Evolutionary conservation across 2,329 filamentous ascomycete species (phyloP).

Genomic region (Graphilbum sp.): DNA sequence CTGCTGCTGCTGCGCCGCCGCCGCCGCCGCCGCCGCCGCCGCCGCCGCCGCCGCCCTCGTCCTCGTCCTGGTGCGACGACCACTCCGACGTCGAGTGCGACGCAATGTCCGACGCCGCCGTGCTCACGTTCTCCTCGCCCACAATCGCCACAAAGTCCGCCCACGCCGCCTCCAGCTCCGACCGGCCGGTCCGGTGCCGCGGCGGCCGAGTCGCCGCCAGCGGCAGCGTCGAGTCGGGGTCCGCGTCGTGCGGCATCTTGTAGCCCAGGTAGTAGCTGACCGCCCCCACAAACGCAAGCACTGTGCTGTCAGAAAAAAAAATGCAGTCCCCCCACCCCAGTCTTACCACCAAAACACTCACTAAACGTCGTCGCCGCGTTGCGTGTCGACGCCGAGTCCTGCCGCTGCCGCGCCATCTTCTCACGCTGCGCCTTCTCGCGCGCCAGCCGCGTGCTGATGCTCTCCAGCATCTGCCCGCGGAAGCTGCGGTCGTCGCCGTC

Average conservation of each 20-base stretch:
- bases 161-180: constrained; percentile 54
- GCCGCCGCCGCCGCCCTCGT: constrained; percentile 11
- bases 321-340: too few relatives aligned
- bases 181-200: constrained; percentile 39
- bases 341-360: constrained; percentile 12
- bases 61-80: constrained; percentile 36
- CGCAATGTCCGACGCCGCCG: constrained; percentile 34
- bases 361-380: constrained; percentile 31
- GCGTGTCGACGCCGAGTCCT: constrained; percentile 20
- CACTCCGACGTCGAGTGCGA: constrained; percentile 44
- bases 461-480: constrained; percentile 37
- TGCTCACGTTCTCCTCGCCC: constrained; percentile 49
- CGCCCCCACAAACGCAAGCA: constrained; percentile 33
- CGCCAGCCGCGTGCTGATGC: constrained; percentile 30
- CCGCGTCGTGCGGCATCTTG: constrained; percentile 31
- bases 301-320: too few relatives aligned
- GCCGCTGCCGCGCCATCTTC: constrained; percentile 22
- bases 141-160: constrained; percentile 49
- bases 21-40: constrained; percentile 25
- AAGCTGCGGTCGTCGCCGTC: constrained; percentile 19
- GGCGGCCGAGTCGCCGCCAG: constrained; percentile 33
- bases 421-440: constrained; percentile 30
- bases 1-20: constrained; percentile 27
- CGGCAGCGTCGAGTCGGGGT: constrained; percentile 41
- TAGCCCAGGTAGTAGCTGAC: constrained; percentile 44